Base-by-base conservation (phyloP, 805 yeast species). In the Naumovozyma dairenensis region DNA sequence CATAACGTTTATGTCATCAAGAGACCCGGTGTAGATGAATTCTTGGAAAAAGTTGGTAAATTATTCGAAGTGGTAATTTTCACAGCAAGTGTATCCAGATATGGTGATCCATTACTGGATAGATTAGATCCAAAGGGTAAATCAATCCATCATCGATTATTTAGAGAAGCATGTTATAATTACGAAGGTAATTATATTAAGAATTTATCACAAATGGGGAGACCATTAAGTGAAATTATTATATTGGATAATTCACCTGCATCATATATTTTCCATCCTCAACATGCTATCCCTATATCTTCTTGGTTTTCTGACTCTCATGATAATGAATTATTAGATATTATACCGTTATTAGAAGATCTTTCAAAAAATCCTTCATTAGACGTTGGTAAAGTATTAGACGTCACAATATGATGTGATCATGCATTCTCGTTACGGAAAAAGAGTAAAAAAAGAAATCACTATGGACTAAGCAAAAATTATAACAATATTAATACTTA, bases 281-380 rank as follows among this genome's bases (percentile, higher is more conserved):
- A 84, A 57, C 95, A 89, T 62, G 93, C 96, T 6, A 80, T 92
- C 18, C 98, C 98, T 15, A 82, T 89, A 21, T 82, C 94, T 46
- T 77, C 89, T 57, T 89, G 98, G 98, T 89, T 89, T 66, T 81
- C 94, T 46, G 98, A 89, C 61, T 76, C 92, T 20, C 97, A 89
- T 57, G 98, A 89, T 58, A 86, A 86, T 57, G 98, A 89, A 66
- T 68, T 89, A 49, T 61, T 82, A 42, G 97, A 87, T 60, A 72
- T 89, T 59, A 62, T 92, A 35, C 97, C 96, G 13, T 76, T 89
- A 40, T 66, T 89, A 45, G 83, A 83, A 56, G 96, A 89, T 55
- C 62, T 89, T 37, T 74, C 95, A 7, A 60, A 68, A 43, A 55
- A 67, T 9, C 67, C 67, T 27, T 95, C 89, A 37, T 80, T 77